phyloP scores from a whole-genome alignment of 495 filamentous ascomycete genomes.

The Penicillium steckii region DNA sequence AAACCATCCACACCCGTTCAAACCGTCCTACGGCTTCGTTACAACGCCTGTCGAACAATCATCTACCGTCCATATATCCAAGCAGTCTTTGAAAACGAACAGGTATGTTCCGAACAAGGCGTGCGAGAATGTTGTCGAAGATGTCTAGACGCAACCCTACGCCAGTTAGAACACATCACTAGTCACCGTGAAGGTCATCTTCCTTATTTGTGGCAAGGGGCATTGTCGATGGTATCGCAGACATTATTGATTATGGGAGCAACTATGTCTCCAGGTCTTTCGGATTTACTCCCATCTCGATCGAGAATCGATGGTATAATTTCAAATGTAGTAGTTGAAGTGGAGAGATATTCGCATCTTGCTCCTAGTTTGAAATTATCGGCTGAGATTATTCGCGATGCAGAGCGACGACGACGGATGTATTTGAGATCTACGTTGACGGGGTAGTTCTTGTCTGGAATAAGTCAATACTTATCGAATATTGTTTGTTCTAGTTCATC shows the following conservation, averaged over 20 bases:
- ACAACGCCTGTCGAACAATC: slow-evolving; percentile 81
- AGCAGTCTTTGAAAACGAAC: slow-evolving; percentile 75
- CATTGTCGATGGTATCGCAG: slow-evolving; percentile 78
- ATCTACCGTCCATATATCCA: slow-evolving; percentile 83
- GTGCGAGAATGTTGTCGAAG: slow-evolving; percentile 77
- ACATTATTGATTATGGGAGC: slow-evolving; percentile 79
- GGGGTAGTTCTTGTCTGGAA: neutral
- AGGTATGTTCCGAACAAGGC: slow-evolving; percentile 61
- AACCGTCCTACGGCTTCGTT: slow-evolving; percentile 73
- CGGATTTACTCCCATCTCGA: slow-evolving; percentile 61
- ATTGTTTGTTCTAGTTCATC: too few relatives aligned
- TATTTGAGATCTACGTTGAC: slow-evolving; percentile 27
- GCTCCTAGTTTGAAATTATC: slow-evolving; percentile 71
- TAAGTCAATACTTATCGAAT: too few relatives aligned
- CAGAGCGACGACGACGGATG: slow-evolving; percentile 63
- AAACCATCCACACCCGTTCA: slow-evolving; percentile 66
- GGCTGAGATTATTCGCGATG: slow-evolving; percentile 76
- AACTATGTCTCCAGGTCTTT: slow-evolving; percentile 74
- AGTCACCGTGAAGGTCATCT: slow-evolving; percentile 82
- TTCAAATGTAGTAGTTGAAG: slow-evolving; percentile 68
- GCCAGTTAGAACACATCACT: slow-evolving; percentile 75
- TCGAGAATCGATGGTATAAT: slow-evolving; percentile 69
- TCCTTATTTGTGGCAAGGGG: slow-evolving; percentile 85
- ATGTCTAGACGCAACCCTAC: slow-evolving; percentile 77
- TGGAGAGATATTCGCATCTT: slow-evolving; percentile 68